Evolutionary conservation across 2,329 filamentous ascomycete species (phyloP), one percentile per base, ranked within the genome.

Genomic region (Beauveria varroae): DNA sequence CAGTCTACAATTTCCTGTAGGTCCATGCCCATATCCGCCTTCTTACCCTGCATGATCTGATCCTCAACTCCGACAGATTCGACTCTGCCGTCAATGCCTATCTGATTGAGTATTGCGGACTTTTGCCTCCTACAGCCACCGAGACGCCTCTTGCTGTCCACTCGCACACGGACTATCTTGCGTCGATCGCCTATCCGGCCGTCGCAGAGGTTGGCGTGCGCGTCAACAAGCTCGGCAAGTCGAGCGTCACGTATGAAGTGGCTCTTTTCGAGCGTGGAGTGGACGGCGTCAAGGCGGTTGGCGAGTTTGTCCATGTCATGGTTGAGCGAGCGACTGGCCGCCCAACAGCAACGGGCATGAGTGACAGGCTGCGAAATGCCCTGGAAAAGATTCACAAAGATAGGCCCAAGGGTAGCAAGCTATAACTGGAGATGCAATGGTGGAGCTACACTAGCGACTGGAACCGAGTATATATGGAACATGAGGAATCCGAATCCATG

Each of bases 41-140:
- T 40, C 51, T 53, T 24, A 30, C 30, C 44, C 12, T 30, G 57
- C 26, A 6, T 26, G 24, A 44, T 28, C 51, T 54, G 49, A 44
- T 18, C 3, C 57, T 30, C 12, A 30, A 28, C 16, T 22, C 22
- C 2, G 18, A 64, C 62, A 87, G 86, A 61, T 95, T 96, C 73
- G 93, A 98, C 77, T 93, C 90, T 1, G 85, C 96, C 62, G 86
- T 96, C 71, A 98, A 97, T 74, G 83, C 88, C 54, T 98, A 95
- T 73, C 83, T 98, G 20, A 91, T 96, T 64, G 80, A 87, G 57
- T 80, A 90, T 68, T 96, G 91, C 73, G 83, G 83, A 14, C 84
- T 96, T 57, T 76, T 88, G 65, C 93, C 91, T 5, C 82, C 84
- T 9, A 83, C 81, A 5, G 89, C 88, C 3, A 71, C 83, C 3